Base-by-base conservation (phyloP, 805 yeast species). In the Debaryomyces tyrocola region DNA sequence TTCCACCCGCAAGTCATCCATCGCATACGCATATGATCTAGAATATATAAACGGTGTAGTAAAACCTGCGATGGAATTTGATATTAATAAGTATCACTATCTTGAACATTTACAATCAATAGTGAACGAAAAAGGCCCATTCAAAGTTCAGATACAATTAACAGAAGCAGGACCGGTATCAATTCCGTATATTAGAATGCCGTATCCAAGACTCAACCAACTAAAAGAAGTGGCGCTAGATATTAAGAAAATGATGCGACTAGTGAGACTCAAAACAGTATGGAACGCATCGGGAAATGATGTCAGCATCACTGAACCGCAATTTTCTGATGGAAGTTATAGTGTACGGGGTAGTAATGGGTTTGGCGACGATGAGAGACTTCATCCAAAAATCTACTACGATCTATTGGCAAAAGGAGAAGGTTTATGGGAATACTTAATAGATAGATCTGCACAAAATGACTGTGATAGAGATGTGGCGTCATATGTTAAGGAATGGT, bases 101-200 rank as follows among this genome's bases (percentile, higher is more conserved):
- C 43, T 67, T 29, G 54, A 57, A 3, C 43, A 50, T n/a, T 46
- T 63, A 17, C 47, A 46, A 11, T n/a, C 43, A 1, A 51, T 52
- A 1, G 62, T 70, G 7, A 59, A 60, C 41, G 59, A 58, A 12
- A 64, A 63, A 43, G 78, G 78, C 4, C 77, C 78, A 2, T 60
- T 41, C 28, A 54, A 59, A 38, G 73, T 70, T 5, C 62, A 60
- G 37, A 55, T 70, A 9, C 45, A 57, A 10, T 36, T 47, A n/a
- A 66, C 69, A 6, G 52, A 54, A 41, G 65, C 76, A 0, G 76
- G 74, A 0, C 54, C 64, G 3, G 50, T 60, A 40, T 54, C 57
- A 1, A 58, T 68, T 5, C 66, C 68, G 5, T 69, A 49, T 47
- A 34, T 70, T 14, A 48, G 53, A 38, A 43, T 58, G 20, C 75